Evolutionary conservation across 768 basidiomycete species (phyloP).

Genomic region (Tricholoma flavovirens): DNA sequence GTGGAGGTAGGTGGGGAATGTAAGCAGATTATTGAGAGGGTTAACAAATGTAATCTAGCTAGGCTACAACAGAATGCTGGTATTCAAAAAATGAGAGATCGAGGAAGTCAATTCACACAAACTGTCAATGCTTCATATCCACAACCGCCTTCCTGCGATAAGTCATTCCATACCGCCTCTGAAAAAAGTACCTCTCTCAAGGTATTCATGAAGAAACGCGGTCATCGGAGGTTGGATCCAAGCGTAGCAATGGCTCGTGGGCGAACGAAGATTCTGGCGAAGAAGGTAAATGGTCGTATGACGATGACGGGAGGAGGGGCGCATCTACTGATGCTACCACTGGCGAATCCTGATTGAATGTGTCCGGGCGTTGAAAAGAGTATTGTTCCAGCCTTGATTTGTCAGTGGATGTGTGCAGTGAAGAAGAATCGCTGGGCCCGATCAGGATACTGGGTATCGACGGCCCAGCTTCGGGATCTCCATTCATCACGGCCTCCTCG

Average conservation of each 20-base stretch:
- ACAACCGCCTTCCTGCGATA: background rate
- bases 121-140: conserved; percentile 5
- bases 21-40: conserved; percentile 6
- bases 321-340: conserved; percentile 9
- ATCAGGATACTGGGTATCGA: conserved; percentile 22
- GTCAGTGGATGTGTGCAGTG: background rate
- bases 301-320: conserved; percentile 14
- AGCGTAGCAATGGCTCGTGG: conserved; percentile 33
- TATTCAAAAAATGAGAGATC: conserved; percentile 11
- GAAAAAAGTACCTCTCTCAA: background rate
- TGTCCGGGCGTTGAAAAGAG: background rate
- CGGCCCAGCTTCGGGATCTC: conserved; percentile 5
- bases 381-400: background rate
- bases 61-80: conserved; percentile 24
- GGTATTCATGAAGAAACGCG: conserved; percentile 7
- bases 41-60: conserved; percentile 22
- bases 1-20: background rate
- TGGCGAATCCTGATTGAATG: background rate
- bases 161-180: background rate
- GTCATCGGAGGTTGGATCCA: conserved; percentile 18
- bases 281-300: conserved; percentile 40
- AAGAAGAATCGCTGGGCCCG: conserved; percentile 6
- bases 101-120: conserved; percentile 8
- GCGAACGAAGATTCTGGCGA: conserved; percentile 37
- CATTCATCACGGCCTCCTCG: conserved; percentile 6